Base-by-base conservation (phyloP, 345 rosid species). In the Dimocarpus longan region DNA sequence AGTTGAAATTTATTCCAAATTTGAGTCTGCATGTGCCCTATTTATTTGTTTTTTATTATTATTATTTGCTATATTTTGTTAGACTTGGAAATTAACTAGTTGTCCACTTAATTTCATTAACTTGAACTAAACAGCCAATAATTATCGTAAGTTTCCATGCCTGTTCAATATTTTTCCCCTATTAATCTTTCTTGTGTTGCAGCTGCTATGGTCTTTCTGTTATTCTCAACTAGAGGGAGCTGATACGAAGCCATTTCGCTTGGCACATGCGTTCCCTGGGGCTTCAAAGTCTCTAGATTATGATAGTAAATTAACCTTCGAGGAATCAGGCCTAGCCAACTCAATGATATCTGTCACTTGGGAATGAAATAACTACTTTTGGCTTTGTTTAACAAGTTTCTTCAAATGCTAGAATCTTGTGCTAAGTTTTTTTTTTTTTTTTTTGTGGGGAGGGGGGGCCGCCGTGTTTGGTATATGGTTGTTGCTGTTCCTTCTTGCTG, bases 121-220 rank as follows among this genome's bases (percentile, higher is more conserved):
- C 54, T 50, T n/a, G 73, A 69, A 71, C 57, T 1, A 26, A 59
- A 19, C 63, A 50, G 74, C 74, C 7, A 13, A 70, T 16, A 28
- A 2, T 50, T 24, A 22, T 10, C 42, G 16, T 18, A 50, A 50
- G 44, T 71, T 6, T 19, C 12, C 24, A 40, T 19, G 37, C 24
- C 48, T 8, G 24, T 40, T 44, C n/a, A 8, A 70, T 64, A 32
- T 22, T 44, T 54, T 15, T 37, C 11, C 24, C 4, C 24, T 62
- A 76, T 22, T 50, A 18, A n/a, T n/a, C 46, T 69, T 54, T 75
- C 67, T 60, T 76, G 66, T 66, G 59, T 22, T 71, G 90, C 89
- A 97, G 98, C 88, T 97, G 71, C 85, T 94, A 24, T 97, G 98
- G 97, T 94, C 98, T 50, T 97, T 93, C 84, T 94, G 98, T 85